phyloP scores from a whole-genome alignment of 1,139 yeast species.

The Suhomyces kunorum region DNA sequence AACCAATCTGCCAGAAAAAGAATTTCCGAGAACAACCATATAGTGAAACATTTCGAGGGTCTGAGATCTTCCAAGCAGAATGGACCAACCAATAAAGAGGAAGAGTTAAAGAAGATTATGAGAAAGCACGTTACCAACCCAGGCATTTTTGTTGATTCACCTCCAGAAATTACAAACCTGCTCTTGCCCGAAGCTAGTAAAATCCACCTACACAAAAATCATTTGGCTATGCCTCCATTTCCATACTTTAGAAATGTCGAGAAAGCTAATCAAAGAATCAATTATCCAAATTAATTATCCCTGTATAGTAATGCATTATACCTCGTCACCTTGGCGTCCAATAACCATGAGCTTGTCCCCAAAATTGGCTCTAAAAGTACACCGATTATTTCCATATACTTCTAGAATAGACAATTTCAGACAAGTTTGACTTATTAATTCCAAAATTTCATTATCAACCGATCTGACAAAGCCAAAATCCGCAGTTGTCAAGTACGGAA shows the following conservation, averaged over 20 bases:
- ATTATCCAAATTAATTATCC: conserved; percentile 26
- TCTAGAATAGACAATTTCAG: conserved; percentile 65
- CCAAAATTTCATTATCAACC: conserved; percentile 64
- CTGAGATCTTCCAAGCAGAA: conserved; percentile 10
- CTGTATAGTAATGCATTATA: conserved; percentile 3
- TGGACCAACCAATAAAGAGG: conserved; percentile 20
- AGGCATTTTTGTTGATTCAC: conserved; percentile 50
- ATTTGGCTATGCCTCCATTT: conserved; percentile 36
- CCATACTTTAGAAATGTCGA: conserved; percentile 67
- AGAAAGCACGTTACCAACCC: conserved; percentile 62
- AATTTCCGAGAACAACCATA: conserved; percentile 24
- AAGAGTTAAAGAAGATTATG: conserved; percentile 34
- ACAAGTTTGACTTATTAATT: conserved; percentile 55
- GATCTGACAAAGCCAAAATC: conserved; percentile 78
- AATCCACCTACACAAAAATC: conserved; percentile 26
- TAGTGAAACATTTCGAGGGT: conserved; percentile 20
- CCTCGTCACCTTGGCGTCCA: conserved; percentile 70
- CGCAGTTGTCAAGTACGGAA: conserved; percentile 60
- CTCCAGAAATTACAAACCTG: conserved; percentile 58
- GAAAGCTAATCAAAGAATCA: conserved; percentile 46
- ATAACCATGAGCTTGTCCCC: conserved; percentile 61
- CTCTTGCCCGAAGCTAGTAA: conserved; percentile 31
- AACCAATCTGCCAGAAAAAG: conserved; percentile 29
- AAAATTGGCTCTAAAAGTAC: conserved; percentile 56
- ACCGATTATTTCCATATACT: conserved; percentile 74